Conservation (phyloP, 2,329 filamentous ascomycete genomes). For the Lachnellula suecica region DNA sequence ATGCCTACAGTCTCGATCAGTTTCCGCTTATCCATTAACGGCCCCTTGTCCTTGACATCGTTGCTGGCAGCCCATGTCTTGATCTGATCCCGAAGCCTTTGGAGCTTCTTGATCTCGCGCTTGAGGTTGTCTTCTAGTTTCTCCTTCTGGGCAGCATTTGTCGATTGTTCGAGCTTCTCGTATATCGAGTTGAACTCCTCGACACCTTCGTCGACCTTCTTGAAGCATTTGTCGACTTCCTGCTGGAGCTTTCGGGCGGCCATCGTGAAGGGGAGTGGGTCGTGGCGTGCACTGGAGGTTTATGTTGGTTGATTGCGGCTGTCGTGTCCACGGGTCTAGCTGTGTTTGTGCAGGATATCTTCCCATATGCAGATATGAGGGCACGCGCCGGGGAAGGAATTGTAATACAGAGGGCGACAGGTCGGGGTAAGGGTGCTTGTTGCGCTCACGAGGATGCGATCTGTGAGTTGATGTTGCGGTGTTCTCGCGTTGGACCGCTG, state of each 20-base stretch:
- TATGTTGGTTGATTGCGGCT: conserved; percentile 22
- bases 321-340: conserved; percentile 29
- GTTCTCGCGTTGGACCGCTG: background rate
- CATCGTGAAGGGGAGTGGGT: conserved; percentile 57
- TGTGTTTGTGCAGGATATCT: conserved; percentile 21
- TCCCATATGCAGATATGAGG: conserved; percentile 25
- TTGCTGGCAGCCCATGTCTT: conserved; percentile 99
- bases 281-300: conserved; percentile 11
- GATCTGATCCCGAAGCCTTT: conserved; percentile 95
- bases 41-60: conserved; percentile 99
- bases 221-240: conserved; percentile 99
- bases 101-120: conserved; percentile 99
- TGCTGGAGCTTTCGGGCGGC: conserved; percentile 94
- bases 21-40: conserved; percentile 88
- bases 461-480: background rate
- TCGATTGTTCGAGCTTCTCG: conserved; percentile 93
- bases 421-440: background rate
- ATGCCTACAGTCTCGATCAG: conserved; percentile 88
- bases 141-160: conserved; percentile 93
- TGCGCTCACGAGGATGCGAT: background rate
- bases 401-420: background rate
- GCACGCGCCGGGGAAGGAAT: conserved; percentile 12
- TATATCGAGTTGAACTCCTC: conserved; percentile 91
- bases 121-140: conserved; percentile 98
- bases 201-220: conserved; percentile 93